phyloP scores from a whole-genome alignment of 371 early-diverging fungal genomes.

The Smittium culicis region DNA sequence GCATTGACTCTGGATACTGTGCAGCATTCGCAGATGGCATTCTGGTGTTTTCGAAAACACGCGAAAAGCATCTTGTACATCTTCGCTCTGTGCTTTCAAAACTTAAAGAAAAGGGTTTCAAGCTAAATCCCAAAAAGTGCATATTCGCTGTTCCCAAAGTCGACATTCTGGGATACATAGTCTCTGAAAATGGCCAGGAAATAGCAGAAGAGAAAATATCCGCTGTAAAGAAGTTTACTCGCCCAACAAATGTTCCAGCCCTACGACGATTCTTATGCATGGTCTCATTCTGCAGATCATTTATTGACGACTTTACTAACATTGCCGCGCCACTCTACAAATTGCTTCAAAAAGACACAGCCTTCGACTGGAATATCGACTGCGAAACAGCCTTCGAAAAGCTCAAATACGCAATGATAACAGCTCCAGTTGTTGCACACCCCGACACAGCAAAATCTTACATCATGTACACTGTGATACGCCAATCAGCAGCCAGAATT shows the following conservation, averaged over 20 bases:
- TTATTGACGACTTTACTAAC: slow-evolving; percentile 17
- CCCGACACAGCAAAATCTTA: slow-evolving; percentile 13
- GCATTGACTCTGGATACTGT: not conserved
- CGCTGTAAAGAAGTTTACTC: not conserved
- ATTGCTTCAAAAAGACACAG: slow-evolving; percentile 7
- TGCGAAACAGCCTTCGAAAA: slow-evolving; percentile 1
- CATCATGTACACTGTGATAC: slow-evolving; percentile 36
- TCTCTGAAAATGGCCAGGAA: not conserved
- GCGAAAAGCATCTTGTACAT: not conserved
- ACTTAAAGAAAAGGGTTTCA: not conserved
- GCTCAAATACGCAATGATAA: slow-evolving; percentile 1
- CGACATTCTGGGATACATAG: not conserved
- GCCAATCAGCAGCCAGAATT: slow-evolving; percentile 18
- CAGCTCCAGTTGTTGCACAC: slow-evolving; percentile 6
- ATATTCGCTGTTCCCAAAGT: not conserved
- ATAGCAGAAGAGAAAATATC: not conserved
- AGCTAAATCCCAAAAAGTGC: not conserved
- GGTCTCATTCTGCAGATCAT: slow-evolving; percentile 24
- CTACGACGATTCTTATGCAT: slow-evolving; percentile 26
- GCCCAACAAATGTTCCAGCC: slow-evolving; percentile 2
- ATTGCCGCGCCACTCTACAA: slow-evolving; percentile 20
- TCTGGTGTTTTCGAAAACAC: not conserved
- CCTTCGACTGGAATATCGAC: slow-evolving; percentile 5
- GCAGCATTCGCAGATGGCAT: not conserved
- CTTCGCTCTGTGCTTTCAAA: not conserved